Evolutionary conservation across 2,329 filamentous ascomycete species (phyloP).

Genomic region (Colletotrichum agaves): DNA sequence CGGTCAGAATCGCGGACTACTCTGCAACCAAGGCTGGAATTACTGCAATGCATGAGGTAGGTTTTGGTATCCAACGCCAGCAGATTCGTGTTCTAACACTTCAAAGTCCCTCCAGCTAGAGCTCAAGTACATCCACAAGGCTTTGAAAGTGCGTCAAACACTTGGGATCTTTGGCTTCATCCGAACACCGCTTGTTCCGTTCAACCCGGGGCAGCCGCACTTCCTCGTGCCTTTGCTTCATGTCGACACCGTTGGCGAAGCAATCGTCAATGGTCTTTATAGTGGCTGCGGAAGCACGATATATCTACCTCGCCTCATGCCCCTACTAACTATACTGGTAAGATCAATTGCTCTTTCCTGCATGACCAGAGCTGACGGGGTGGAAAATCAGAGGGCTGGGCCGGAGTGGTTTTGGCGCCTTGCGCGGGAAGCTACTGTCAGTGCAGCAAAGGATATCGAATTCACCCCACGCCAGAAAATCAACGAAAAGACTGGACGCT

Average conservation of each 20-base stretch:
- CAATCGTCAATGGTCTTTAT: slow-evolving; percentile 44
- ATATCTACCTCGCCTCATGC: slow-evolving; percentile 45
- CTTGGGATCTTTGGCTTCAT: slow-evolving; percentile 47
- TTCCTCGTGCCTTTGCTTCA: slow-evolving; percentile 47
- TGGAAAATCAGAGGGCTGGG: slow-evolving; percentile 36
- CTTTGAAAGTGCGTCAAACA: slow-evolving; percentile 43
- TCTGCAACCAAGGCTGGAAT: slow-evolving; percentile 61
- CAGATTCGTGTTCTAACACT: not conserved
- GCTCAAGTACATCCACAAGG: slow-evolving; percentile 44
- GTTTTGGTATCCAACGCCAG: not conserved
- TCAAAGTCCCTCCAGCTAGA: slow-evolving; percentile 45
- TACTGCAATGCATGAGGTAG: slow-evolving; percentile 44
- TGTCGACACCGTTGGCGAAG: slow-evolving; percentile 47
- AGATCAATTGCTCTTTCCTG: not conserved
- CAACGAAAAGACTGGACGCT: slow-evolving; percentile 2
- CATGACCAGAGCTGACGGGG: not conserved
- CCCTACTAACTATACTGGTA: slow-evolving; percentile 44
- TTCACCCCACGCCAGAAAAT: slow-evolving; percentile 29
- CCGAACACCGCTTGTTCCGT: slow-evolving; percentile 45
- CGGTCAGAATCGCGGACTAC: slow-evolving; percentile 69
- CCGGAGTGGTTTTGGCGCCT: slow-evolving; percentile 40
- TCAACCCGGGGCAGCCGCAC: slow-evolving; percentile 41
- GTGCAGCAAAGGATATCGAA: not conserved
- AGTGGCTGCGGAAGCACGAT: slow-evolving; percentile 46
- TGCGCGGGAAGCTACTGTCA: slow-evolving; percentile 21